Evolutionary conservation across 331 rosid genomes (phyloP), one percentile per base, ranked within the genome.

Genomic region (Cydonia oblonga): DNA sequence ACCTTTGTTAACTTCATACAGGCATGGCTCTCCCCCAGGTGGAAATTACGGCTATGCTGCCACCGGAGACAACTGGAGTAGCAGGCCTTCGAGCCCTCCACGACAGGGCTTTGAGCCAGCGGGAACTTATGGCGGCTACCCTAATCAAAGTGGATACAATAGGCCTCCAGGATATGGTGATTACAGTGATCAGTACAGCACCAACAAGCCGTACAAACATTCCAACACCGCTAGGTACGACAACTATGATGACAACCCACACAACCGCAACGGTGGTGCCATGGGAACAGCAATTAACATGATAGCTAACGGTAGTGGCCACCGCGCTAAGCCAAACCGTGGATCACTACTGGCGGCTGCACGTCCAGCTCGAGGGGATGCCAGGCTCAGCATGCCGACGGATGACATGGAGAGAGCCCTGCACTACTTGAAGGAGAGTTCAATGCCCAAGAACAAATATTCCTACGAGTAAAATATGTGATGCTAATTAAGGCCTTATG

Each of bases 391-490:
- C 32, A 0, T 58, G 40, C 75, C 75, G 6, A 71, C 57, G 40
- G 66, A 71, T 71, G 75, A 71, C 57, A 8, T 35, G 40, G 40
- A 35, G 40, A 38, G 42, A 9, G 13, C 42, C 13, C 42, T 38
- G 42, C 40, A 35, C 57, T 71, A 71, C 75, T 18, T 71, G 75
- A 38, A 2, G 75, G 75, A 71, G 59, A 71, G 75, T 71, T 35
- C 75, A 16, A 71, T 18, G 53, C 53, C 54, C 33, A 23, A 49
- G 56, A 7, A 56, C 25, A 23, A 57, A 62, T 25, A 24, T 30
- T 28, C 44, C 9, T 38, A 7, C 25, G 29, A 62, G 23, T 29
- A 30, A 26, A 42, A 3, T 15, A 18, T 62, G 23, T 29, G 44
- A 62, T 62, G 67, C 44, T 16, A 29, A 29, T 16, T 7, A 62